Evolutionary conservation across 345 rosid species (phyloP).

Genomic region (Ceriops decandra): DNA sequence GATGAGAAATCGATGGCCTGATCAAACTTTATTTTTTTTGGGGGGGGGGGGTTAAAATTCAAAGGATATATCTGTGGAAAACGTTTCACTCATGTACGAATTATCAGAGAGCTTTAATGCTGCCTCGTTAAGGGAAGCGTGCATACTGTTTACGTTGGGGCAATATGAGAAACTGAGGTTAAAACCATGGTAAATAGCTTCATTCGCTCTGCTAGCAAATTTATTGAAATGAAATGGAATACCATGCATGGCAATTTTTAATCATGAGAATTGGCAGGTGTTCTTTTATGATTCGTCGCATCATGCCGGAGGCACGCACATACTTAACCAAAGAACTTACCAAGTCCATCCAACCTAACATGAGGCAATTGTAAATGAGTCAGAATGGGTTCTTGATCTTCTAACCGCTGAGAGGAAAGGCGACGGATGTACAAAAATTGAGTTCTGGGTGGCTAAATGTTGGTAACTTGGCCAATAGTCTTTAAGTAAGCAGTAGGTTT

Average conservation of each 20-base stretch:
- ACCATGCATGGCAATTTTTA: too few species aligned
- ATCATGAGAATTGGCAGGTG: slow-evolving; percentile 37
- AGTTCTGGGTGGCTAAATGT: neutral
- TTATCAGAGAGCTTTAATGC: slow-evolving; percentile 65
- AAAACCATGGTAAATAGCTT: slow-evolving; percentile 48
- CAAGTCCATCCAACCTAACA: slow-evolving; percentile 28
- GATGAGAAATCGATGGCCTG: neutral
- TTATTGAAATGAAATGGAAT: neutral
- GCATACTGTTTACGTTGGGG: slow-evolving; percentile 58
- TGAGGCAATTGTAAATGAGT: slow-evolving; percentile 23
- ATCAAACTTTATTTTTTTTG: neutral
- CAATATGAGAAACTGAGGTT: slow-evolving; percentile 48
- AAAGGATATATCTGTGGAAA: slow-evolving; percentile 57
- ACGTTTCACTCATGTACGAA: slow-evolving; percentile 56
- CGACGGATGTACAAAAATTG: slow-evolving; percentile 18
- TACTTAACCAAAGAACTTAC: slow-evolving; percentile 43
- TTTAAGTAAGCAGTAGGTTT: neutral
- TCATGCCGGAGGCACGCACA: slow-evolving; percentile 50
- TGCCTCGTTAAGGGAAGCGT: slow-evolving; percentile 48
- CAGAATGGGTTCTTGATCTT: neutral
- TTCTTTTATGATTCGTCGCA: slow-evolving; percentile 31
- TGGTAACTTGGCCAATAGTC: neutral
- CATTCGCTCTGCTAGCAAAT: neutral
- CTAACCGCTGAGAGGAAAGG: slow-evolving; percentile 4
- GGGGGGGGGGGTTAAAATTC: too few species aligned